Conservation (phyloP, 1,284 basidiomycete species). For the Ganoderma lingzhi region DNA sequence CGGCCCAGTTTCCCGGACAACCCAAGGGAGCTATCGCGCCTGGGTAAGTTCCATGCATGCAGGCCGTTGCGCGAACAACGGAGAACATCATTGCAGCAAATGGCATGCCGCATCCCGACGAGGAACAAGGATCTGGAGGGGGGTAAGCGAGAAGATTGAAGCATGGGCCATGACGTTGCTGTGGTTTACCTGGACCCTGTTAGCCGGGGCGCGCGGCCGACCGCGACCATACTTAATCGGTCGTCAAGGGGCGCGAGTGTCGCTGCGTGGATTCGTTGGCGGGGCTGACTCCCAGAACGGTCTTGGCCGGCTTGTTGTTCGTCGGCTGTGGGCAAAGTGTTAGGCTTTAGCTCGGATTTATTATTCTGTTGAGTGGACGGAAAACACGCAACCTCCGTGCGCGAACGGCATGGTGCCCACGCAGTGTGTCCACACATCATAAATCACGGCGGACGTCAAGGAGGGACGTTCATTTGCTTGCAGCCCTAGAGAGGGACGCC, state of each 20-base stretch:
- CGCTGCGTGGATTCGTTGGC: slow-evolving; percentile 8
- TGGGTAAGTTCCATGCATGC: not conserved
- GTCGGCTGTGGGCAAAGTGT: slow-evolving; percentile 1
- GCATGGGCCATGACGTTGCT: slow-evolving; percentile 29
- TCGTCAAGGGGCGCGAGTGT: slow-evolving; percentile 27
- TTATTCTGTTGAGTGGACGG: slow-evolving; percentile 19
- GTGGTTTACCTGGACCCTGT: slow-evolving; percentile 29
- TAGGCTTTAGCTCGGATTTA: slow-evolving; percentile 25
- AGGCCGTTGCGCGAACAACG: not conserved
- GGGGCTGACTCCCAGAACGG: slow-evolving; percentile 18
- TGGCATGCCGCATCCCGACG: not conserved
- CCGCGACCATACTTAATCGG: slow-evolving; percentile 29
- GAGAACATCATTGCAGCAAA: slow-evolving; percentile 4
- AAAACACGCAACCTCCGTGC: slow-evolving; percentile 29
- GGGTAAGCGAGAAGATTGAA: slow-evolving; percentile 24
- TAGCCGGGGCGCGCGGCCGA: slow-evolving; percentile 25
- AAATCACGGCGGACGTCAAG: slow-evolving; percentile 27
- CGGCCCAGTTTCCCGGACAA: not conserved
- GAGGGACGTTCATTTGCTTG: slow-evolving; percentile 8
- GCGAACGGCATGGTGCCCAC: slow-evolving; percentile 27
- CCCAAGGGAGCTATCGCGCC: not conserved
- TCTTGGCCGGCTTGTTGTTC: slow-evolving; percentile 18
- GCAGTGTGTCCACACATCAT: slow-evolving; percentile 30
- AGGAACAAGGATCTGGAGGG: slow-evolving; percentile 6
- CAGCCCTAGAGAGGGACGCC: slow-evolving; percentile 6